phyloP scores from a whole-genome alignment of 148 eudicot genomes.

The Chenopodium suecicum region DNA sequence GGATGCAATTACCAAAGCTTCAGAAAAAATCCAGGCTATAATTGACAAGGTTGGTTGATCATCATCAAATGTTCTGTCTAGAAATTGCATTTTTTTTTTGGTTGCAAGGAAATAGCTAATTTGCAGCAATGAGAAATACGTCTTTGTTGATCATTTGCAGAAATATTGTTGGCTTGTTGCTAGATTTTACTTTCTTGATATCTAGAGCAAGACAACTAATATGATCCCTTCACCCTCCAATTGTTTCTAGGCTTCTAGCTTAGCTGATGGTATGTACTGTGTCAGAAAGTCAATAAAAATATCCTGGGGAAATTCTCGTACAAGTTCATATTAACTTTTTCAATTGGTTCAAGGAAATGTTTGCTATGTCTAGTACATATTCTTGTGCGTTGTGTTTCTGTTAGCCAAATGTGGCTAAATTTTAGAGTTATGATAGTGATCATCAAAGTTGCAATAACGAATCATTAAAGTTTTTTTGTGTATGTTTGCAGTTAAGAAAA shows the following conservation, averaged over 20 bases:
- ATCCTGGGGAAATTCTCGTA: not conserved
- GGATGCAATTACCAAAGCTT: conserved; percentile 52
- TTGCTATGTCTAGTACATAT: not conserved
- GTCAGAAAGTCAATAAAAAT: not conserved
- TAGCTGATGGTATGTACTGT: not conserved
- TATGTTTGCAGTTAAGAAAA: not conserved
- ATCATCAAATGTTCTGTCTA: not conserved
- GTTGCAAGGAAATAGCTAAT: not conserved
- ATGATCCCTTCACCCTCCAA: too few relatives aligned
- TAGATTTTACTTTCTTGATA: not conserved
- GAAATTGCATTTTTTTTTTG: not conserved
- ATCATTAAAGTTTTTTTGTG: not conserved
- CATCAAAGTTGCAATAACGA: not conserved
- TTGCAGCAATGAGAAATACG: not conserved
- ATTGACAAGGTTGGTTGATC: conserved; percentile 50
- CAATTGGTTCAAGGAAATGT: not conserved
- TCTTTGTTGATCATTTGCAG: not conserved
- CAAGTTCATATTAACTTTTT: not conserved
- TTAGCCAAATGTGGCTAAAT: not conserved
- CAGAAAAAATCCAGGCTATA: conserved; percentile 48
- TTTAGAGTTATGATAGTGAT: not conserved
- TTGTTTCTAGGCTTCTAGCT: not conserved
- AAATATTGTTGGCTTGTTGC: not conserved
- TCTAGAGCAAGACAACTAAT: not conserved
- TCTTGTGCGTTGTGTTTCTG: not conserved